Evolutionary conservation across 768 basidiomycete genomes (phyloP).

Genomic region (Boletus reticuloceps): DNA sequence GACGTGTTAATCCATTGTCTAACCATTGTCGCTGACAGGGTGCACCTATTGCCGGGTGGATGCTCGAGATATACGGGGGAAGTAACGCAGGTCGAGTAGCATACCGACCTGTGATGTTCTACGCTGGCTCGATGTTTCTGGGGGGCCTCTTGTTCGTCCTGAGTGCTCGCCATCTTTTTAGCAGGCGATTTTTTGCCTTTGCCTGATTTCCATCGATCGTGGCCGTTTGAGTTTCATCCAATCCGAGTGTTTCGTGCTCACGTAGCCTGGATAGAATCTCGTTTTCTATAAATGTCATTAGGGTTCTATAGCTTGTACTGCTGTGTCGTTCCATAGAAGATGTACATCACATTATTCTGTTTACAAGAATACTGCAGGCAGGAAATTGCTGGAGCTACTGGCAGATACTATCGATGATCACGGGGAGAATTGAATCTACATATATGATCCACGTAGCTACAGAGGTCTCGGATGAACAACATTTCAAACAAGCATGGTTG

Average conservation of each 20-base stretch:
- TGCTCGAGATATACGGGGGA: conserved; percentile 27
- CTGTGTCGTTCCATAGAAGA: too few species aligned
- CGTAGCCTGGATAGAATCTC: too few species aligned
- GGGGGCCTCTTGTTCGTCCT: conserved; percentile 20
- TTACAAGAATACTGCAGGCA: too few species aligned
- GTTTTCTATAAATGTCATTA: too few species aligned
- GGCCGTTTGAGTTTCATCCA: background rate
- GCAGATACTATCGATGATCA: too few species aligned
- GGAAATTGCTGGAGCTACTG: too few species aligned
- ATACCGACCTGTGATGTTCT: conserved; percentile 33
- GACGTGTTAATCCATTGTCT: background rate
- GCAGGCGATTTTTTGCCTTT: conserved; percentile 11
- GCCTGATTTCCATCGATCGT: conserved; percentile 1
- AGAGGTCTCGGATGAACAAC: too few species aligned
- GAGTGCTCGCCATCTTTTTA: conserved; percentile 8
- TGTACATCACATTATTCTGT: too few species aligned
- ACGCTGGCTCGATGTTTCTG: conserved; percentile 26
- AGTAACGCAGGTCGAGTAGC: conserved; percentile 16
- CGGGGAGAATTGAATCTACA: too few species aligned
- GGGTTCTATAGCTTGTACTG: too few species aligned
- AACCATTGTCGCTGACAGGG: conserved; percentile 12
- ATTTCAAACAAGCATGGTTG: too few species aligned
- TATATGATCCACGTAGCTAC: too few species aligned
- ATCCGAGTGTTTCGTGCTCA: background rate
- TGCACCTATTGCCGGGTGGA: conserved; percentile 29